Evolutionary conservation across 176 grass and related monocot genomes (phyloP).

Genomic region (Puya raimondii): DNA sequence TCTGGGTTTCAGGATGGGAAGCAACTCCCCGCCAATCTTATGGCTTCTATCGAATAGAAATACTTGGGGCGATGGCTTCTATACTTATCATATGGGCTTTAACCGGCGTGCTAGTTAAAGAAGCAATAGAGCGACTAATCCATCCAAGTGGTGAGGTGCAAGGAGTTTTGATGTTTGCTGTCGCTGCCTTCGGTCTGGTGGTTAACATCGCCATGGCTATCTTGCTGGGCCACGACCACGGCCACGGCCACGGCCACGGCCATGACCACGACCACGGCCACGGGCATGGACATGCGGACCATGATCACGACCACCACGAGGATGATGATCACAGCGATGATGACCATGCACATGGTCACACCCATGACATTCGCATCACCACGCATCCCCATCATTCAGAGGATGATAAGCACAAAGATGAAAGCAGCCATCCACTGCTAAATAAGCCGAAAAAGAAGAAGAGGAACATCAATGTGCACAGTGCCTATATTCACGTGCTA

Average conservation of each 20-base stretch:
- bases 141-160: slow-evolving; percentile 27
- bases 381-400: slow-evolving; percentile 2
- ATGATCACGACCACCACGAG: slow-evolving; percentile 1
- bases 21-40: slow-evolving; percentile 36
- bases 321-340: slow-evolving; percentile 2
- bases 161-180: slow-evolving; percentile 31
- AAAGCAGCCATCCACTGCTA: slow-evolving; percentile 1
- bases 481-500: slow-evolving; percentile 34
- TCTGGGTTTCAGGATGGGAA: slow-evolving; percentile 41
- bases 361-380: slow-evolving; percentile 8
- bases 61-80: slow-evolving; percentile 33
- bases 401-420: not conserved
- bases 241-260: slow-evolving; percentile 3
- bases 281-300: not conserved
- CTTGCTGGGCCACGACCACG: slow-evolving; percentile 34
- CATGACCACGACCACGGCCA: slow-evolving; percentile 1
- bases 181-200: slow-evolving; percentile 29
- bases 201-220: slow-evolving; percentile 34
- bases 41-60: slow-evolving; percentile 32
- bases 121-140: slow-evolving; percentile 25
- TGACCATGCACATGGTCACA: slow-evolving; percentile 17
- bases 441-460: slow-evolving; percentile 7
- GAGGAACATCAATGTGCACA: slow-evolving; percentile 37
- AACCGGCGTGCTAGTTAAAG: slow-evolving; percentile 25
- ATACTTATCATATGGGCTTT: slow-evolving; percentile 37